A percentile compares a stretch with the other conserved stretches of the same genome.
Conservation (phyloP, 176 grass and related monocot species). For the Echinochloa phyllopogon region DNA sequence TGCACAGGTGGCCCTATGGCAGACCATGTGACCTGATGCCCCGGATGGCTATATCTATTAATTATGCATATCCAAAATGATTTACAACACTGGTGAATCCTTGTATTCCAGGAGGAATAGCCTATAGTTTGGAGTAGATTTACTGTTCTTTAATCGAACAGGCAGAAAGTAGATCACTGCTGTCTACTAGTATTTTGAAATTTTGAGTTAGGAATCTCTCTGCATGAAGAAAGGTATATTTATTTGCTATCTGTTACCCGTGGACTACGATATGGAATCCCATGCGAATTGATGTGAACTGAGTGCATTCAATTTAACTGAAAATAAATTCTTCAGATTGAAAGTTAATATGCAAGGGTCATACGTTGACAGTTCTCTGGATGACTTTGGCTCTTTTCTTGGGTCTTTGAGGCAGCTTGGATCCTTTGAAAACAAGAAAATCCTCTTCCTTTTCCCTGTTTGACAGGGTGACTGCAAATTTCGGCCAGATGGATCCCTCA, state of each 20-base stretch:
- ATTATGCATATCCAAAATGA: slow-evolving; percentile 10
- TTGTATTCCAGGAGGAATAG: not conserved
- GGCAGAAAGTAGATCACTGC: not conserved
- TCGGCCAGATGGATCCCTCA: slow-evolving; percentile 78
- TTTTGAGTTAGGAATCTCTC: slow-evolving; percentile 39
- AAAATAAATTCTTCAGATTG: slow-evolving; percentile 25
- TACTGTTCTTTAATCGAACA: not conserved
- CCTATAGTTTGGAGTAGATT: slow-evolving; percentile 13
- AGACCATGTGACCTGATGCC: slow-evolving; percentile 42
- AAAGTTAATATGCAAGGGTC: slow-evolving; percentile 34
- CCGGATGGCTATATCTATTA: slow-evolving; percentile 28
- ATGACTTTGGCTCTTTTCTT: slow-evolving; percentile 95
- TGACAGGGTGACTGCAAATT: slow-evolving; percentile 70
- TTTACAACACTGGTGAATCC: slow-evolving; percentile 1
- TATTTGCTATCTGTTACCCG: slow-evolving; percentile 34
- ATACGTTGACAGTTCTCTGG: slow-evolving; percentile 87
- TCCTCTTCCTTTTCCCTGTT: slow-evolving; percentile 99
- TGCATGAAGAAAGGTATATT: slow-evolving; percentile 28
- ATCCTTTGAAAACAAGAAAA: slow-evolving; percentile 90
- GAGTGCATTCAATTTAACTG: slow-evolving; percentile 14
- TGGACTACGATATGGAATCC: slow-evolving; percentile 27
- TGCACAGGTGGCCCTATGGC: slow-evolving; percentile 34
- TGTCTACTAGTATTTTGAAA: slow-evolving; percentile 3
- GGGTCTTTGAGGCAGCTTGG: slow-evolving; percentile 90
- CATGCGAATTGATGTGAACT: slow-evolving; percentile 34